Percentiles rank a stretch among this genome's conserved stretches.
phyloP scores from a whole-genome alignment of 371 early-diverging fungal genomes.

The Hamiltosporidium tvaerminnensis region DNA sequence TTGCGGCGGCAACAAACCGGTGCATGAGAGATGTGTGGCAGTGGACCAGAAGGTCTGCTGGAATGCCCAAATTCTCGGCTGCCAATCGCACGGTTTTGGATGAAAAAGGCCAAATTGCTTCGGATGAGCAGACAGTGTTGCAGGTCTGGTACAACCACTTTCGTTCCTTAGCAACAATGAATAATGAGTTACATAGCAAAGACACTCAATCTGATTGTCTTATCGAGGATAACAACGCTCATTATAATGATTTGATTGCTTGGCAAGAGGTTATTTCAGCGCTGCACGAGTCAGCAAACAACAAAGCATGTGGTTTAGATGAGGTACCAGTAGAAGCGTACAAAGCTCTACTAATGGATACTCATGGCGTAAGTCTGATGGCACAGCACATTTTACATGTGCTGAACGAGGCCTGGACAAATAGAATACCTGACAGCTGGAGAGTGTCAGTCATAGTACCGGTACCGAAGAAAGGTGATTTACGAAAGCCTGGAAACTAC shows the following conservation, averaged over 20 bases:
- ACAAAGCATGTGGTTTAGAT: conserved; percentile 3
- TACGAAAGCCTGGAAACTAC: conserved; percentile 9
- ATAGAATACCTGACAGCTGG: conserved; percentile 6
- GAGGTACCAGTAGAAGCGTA: conserved; percentile 6
- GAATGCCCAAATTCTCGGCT: too few relatives aligned
- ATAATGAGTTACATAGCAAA: too few relatives aligned
- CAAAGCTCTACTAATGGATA: not conserved
- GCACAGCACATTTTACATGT: not conserved
- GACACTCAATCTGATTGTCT: too few relatives aligned
- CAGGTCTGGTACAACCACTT: too few relatives aligned
- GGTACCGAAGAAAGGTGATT: conserved; percentile 25
- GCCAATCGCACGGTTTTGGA: too few relatives aligned
- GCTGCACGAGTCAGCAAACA: not conserved
- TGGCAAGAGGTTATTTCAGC: not conserved
- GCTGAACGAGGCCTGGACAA: not conserved
- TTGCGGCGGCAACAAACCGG: too few relatives aligned
- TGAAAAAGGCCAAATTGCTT: too few relatives aligned
- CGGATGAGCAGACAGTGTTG: too few relatives aligned
- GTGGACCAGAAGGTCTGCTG: too few relatives aligned
- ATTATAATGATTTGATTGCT: not conserved
- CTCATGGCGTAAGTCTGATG: not conserved
- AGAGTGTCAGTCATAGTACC: conserved; percentile 9
- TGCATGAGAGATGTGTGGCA: too few relatives aligned
- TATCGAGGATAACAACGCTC: too few relatives aligned
- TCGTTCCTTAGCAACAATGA: too few relatives aligned